Percentiles rank a stretch among this genome's conserved stretches.
Conservation (phyloP, 2,329 filamentous ascomycete species). For the Colletotrichum higginsianum region DNA sequence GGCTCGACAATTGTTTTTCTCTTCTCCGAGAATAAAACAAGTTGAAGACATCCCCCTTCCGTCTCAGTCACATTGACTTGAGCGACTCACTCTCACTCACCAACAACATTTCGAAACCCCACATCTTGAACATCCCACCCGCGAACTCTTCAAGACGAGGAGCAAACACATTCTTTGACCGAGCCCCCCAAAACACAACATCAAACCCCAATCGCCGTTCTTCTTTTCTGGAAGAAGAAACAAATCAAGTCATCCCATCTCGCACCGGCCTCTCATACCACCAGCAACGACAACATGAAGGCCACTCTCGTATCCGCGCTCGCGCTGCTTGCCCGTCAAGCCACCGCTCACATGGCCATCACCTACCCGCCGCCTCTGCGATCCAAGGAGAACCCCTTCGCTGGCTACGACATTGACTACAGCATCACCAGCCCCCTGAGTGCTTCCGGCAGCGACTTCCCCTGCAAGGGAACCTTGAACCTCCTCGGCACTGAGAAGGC, state of each 20-base stretch:
- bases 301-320: conserved; percentile 13
- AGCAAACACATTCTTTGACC: conserved; percentile 37
- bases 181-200: neutral
- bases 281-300: conserved; percentile 47
- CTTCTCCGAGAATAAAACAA: conserved; percentile 29
- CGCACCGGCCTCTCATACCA: conserved; percentile 35
- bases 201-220: conserved; percentile 12
- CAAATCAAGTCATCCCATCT: conserved; percentile 1
- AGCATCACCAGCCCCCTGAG: conserved; percentile 79
- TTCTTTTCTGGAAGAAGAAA: conserved; percentile 13
- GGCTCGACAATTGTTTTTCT: conserved; percentile 19
- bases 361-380: conserved; percentile 65
- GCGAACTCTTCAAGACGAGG: conserved; percentile 25
- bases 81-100: conserved; percentile 39
- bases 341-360: conserved; percentile 72
- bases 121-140: conserved; percentile 12
- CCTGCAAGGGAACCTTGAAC: conserved; percentile 78
- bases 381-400: conserved; percentile 67
- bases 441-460: conserved; percentile 75
- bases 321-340: conserved; percentile 58
- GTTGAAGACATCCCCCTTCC: conserved; percentile 22
- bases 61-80: conserved; percentile 39
- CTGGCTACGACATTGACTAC: conserved; percentile 71
- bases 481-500: conserved; percentile 65
- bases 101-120: conserved; percentile 10